Evolutionary conservation across 140 eudicot genomes (phyloP).

Genomic region (Bidens hawaiensis): DNA sequence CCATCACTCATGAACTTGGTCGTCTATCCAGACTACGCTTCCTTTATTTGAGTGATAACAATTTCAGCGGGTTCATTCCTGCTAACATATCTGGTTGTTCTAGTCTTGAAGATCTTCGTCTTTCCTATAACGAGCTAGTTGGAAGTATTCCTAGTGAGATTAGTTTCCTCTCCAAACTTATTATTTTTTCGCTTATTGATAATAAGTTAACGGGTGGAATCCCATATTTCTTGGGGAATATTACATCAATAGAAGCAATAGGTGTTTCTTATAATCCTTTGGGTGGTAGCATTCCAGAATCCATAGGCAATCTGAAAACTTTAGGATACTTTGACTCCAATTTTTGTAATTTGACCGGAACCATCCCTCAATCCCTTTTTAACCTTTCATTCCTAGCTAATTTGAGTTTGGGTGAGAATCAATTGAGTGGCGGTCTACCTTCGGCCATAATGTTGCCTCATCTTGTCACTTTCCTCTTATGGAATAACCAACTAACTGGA

Average conservation of each 20-base stretch:
- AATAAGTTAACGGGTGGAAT: slow-evolving; percentile 3
- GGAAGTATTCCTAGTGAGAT: background rate
- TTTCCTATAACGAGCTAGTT: background rate
- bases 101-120: background rate
- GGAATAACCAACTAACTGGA: background rate
- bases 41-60: background rate
- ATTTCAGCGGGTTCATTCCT: background rate
- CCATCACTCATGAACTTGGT: background rate
- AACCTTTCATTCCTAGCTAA: background rate
- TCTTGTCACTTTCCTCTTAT: background rate
- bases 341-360: background rate
- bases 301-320: background rate
- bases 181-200: background rate
- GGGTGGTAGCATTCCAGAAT: background rate
- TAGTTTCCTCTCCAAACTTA: background rate
- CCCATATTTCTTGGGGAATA: background rate
- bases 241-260: background rate
- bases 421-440: background rate
- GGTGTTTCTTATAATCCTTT: background rate
- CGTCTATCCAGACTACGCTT: background rate
- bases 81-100: background rate
- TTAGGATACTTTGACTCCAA: background rate
- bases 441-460: background rate
- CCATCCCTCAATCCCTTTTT: background rate
- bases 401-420: background rate